Conservation (phyloP, 2,329 filamentous ascomycete genomes). For the Coniochaeta sp. region DNA sequence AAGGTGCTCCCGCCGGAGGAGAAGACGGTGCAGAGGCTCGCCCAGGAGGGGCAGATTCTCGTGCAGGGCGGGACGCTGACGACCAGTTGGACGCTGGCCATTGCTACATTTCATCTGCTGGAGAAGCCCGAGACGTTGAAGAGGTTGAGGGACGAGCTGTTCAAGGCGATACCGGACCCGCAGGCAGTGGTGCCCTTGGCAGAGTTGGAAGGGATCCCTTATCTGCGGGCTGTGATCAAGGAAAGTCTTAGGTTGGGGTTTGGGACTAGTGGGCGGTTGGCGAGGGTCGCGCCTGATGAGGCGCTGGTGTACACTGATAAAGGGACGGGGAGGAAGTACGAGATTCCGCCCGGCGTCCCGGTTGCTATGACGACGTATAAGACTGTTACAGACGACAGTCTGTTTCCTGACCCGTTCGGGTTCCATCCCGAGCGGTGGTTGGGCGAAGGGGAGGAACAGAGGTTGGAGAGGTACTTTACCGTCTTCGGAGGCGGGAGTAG, state of each 20-base stretch:
- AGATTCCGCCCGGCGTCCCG: neutral
- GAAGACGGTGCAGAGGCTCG: conserved; percentile 18
- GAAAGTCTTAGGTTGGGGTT: conserved; percentile 7
- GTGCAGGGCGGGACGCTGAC: conserved; percentile 18
- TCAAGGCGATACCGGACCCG: conserved; percentile 4
- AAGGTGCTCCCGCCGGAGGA: conserved; percentile 19
- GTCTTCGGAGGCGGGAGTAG: conserved; percentile 2
- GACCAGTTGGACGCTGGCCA: conserved; percentile 10
- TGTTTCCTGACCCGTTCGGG: neutral
- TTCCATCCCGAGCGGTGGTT: neutral
- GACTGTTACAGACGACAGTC: neutral
- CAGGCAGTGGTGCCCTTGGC: neutral
- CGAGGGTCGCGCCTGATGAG: conserved; percentile 5
- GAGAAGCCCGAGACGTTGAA: conserved; percentile 3
- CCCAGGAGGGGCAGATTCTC: conserved; percentile 20
- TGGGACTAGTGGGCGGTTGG: conserved; percentile 1
- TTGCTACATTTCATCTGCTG: conserved; percentile 12
- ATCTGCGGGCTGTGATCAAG: conserved; percentile 11
- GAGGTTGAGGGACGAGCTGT: conserved; percentile 4
- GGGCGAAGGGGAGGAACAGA: neutral
- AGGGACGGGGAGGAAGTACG: neutral
- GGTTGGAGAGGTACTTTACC: conserved; percentile 4
- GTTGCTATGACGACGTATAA: neutral
- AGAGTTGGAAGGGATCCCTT: conserved; percentile 8
- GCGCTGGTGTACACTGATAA: conserved; percentile 2